Percentiles rank a stretch among this genome's conserved stretches.
Evolutionary conservation across 768 basidiomycete species (phyloP).

Genomic region (Xerocomellus chrysenteron): DNA sequence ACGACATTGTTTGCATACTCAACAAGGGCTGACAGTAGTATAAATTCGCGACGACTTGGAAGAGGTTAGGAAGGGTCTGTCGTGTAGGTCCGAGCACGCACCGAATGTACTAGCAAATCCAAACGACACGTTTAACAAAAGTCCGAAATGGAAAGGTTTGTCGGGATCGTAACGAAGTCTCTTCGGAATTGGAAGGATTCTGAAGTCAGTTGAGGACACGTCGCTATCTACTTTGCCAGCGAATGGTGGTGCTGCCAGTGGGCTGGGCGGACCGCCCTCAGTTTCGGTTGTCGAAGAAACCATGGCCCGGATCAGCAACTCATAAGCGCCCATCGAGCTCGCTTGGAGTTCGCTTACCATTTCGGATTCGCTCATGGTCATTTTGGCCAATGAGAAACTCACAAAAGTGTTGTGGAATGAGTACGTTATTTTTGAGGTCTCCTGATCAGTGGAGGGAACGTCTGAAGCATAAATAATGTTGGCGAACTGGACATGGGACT

Average conservation of each 20-base stretch:
- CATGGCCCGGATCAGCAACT: conserved; percentile 6
- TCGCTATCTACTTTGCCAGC: background rate
- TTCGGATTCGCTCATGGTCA: too few species aligned
- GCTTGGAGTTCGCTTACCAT: too few species aligned
- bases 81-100: conserved; percentile 6
- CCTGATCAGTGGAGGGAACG: too few species aligned
- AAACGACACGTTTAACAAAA: conserved; percentile 56
- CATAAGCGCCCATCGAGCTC: too few species aligned
- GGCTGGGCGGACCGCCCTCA: background rate
- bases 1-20: conserved; percentile 41
- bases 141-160: conserved; percentile 51
- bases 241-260: background rate
- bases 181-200: conserved; percentile 62
- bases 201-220: conserved; percentile 46
- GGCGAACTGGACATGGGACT: background rate
- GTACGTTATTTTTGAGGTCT: too few species aligned
- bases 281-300: conserved; percentile 9
- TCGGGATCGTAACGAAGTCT: conserved; percentile 51
- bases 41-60: conserved; percentile 64
- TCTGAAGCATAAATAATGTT: conserved; percentile 14
- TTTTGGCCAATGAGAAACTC: too few species aligned
- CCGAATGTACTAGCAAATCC: conserved; percentile 57
- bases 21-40: conserved; percentile 84
- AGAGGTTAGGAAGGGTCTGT: background rate
- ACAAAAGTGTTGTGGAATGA: too few species aligned